Evolutionary conservation across 2,329 filamentous ascomycete genomes (phyloP).

Genomic region (Fusarium succisae): DNA sequence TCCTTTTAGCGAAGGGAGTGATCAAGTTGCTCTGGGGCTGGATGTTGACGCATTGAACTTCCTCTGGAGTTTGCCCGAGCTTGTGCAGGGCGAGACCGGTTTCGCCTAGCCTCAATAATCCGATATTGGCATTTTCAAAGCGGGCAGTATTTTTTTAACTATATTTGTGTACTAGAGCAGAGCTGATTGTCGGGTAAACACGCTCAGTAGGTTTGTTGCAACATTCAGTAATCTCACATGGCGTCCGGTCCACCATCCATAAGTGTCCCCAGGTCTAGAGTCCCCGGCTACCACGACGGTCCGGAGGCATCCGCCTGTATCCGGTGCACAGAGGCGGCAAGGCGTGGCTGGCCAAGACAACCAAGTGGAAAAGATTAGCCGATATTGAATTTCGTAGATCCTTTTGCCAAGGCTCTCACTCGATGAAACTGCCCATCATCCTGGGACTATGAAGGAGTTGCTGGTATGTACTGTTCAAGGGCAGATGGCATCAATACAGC

Average conservation of each 20-base stretch:
- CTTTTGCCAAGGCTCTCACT: not conserved
- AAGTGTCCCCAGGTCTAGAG: not conserved
- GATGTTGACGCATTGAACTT: slow-evolving; percentile 27
- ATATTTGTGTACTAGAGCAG: not conserved
- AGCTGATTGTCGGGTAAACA: not conserved
- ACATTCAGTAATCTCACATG: not conserved
- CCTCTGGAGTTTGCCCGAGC: slow-evolving; percentile 20
- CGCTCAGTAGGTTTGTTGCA: accelerated
- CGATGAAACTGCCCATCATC: not conserved
- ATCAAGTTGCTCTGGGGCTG: slow-evolving; percentile 10
- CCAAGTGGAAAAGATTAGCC: not conserved
- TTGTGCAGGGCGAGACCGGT: not conserved
- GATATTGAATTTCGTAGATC: not conserved
- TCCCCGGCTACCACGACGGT: not conserved
- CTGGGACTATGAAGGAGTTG: not conserved
- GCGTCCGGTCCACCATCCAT: not conserved
- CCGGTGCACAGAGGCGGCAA: not conserved
- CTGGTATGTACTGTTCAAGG: not conserved
- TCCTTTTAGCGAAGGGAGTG: slow-evolving; percentile 12
- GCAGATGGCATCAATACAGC: accelerated
- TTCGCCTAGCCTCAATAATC: not conserved
- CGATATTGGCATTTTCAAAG: not conserved
- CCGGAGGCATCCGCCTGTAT: slow-evolving; percentile 10
- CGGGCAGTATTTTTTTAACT: not conserved
- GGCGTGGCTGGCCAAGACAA: not conserved